These are phyloP conservation scores for Trichoderma lentiforme DNA, from an alignment of 2,329 filamentous ascomycete genomes.

Conservation along the genomic window DNA sequence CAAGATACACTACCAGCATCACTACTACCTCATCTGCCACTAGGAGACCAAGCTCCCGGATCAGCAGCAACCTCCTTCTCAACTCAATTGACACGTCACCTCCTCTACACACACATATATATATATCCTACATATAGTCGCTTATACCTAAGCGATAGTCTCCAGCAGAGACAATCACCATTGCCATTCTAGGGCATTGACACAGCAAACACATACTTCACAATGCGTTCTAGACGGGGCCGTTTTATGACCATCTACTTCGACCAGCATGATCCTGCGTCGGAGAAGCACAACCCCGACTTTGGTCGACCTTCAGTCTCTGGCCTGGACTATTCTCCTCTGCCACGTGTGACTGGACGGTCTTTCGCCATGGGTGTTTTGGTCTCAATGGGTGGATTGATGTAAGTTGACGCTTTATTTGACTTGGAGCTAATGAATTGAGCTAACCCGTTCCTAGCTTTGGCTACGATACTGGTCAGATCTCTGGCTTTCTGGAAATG, in stretches of 20 bases:
- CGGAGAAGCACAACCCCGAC: slow-evolving; percentile 33
- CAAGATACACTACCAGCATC: not conserved
- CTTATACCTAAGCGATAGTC: not conserved
- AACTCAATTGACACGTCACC: not conserved
- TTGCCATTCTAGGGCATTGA: slow-evolving; percentile 4
- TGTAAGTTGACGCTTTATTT: slow-evolving; percentile 30
- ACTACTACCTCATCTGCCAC: not conserved
- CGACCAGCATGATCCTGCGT: slow-evolving; percentile 41
- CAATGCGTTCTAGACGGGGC: slow-evolving; percentile 19
- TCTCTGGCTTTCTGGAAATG: slow-evolving; percentile 57
- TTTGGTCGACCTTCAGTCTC: slow-evolving; percentile 34
- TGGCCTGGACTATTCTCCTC: slow-evolving; percentile 44
- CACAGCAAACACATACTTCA: not conserved
- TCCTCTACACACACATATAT: not conserved
- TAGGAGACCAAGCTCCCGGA: not conserved
- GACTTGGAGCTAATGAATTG: not conserved
- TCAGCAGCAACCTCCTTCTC: not conserved
- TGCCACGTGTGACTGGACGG: slow-evolving; percentile 38
- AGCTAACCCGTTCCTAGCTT: slow-evolving; percentile 27
- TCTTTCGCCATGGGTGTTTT: slow-evolving; percentile 39
- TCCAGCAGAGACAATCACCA: not conserved
- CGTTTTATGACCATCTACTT: slow-evolving; percentile 37
- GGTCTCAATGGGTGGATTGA: slow-evolving; percentile 45
- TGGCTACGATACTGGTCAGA: slow-evolving; percentile 52
- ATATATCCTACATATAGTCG: not conserved